Base-by-base conservation (phyloP, 106 monocot species). In the Apostasia ramifera region DNA sequence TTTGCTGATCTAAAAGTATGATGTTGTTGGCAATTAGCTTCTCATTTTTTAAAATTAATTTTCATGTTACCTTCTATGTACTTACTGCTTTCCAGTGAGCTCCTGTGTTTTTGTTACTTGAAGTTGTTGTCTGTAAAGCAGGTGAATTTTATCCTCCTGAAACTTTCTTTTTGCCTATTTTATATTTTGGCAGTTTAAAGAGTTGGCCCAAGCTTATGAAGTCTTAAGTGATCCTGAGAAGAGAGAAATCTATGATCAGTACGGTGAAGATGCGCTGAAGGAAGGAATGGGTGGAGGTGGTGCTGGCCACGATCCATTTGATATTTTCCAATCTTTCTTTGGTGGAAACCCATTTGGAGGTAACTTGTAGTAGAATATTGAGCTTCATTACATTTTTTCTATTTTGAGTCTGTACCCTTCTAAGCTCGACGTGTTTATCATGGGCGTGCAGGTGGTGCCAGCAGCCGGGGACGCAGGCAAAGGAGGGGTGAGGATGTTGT, bases 241-340 rank as follows among this genome's bases (percentile, higher is more conserved):
- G 71, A 83, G 92, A 44, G 92, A 93, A 37, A 93, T 93, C 15
- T 93, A 93, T 70, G 92, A 93, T 57, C 83, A 93, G 58, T 88
- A 93, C 70, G 92, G 92, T 70, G 92, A 93, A 70, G 92, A 93
- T 79, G 92, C 92, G 3, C 86, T 93, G 45, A 93, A 93, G 74
- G 92, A 93, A 71, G 92, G 92, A 73, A 86, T 93, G 92, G 92
- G 92, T 8, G 85, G 73, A n/a, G 88, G 86, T 2, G 88, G 79
- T 37, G 83, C 74, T 8, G 71, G 57, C 51, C 85, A 83, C 44
- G 85, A 93, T 55, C 88, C 92, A 26, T 88, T 93, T 55, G 92
- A 93, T 49, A 93, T 93, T n/a, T 93, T 88, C 83, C 81, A 86
- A 47, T 82, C 92, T 6, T 88, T 93, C 76, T 93, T 93, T 65